Percentiles rank a stretch among this genome's conserved stretches.
Evolutionary conservation across 495 filamentous ascomycete species (phyloP).

Genomic region (Ascodesmis nigricans): DNA sequence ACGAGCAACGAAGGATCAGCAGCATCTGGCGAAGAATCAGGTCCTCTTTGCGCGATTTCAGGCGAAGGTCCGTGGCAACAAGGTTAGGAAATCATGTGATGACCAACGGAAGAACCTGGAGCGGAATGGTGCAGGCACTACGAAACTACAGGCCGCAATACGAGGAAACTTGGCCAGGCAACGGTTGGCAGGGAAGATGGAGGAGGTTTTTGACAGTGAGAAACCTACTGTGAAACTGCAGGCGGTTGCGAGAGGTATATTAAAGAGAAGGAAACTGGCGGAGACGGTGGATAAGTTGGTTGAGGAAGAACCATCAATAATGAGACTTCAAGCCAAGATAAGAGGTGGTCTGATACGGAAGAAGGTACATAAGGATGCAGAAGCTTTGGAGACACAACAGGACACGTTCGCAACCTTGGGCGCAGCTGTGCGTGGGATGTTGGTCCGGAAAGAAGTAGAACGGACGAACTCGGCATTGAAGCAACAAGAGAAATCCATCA

Average conservation of each 20-base stretch:
- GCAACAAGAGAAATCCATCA: conserved; percentile 9
- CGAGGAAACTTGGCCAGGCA: conserved; percentile 35
- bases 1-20: conserved; percentile 35
- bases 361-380: conserved; percentile 20
- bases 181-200: conserved; percentile 29
- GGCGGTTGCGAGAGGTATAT: conserved; percentile 18
- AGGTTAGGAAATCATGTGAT: conserved; percentile 45
- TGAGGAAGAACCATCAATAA: conserved; percentile 9
- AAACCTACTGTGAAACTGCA: conserved; percentile 10
- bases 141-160: conserved; percentile 50
- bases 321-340: conserved; percentile 13
- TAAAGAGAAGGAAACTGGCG: conserved; percentile 19
- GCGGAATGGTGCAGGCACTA: conserved; percentile 34
- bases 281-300: conserved; percentile 10
- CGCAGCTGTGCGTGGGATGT: conserved; percentile 24
- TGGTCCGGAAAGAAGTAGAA: conserved; percentile 26
- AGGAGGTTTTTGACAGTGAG: conserved; percentile 24
- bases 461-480: conserved; percentile 16
- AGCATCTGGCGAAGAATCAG: conserved; percentile 49
- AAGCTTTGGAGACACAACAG: conserved; percentile 22
- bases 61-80: conserved; percentile 56
- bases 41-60: conserved; percentile 57
- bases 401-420: conserved; percentile 20
- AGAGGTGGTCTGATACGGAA: conserved; percentile 23
- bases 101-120: conserved; percentile 39